Base-by-base conservation (phyloP, 2,329 filamentous ascomycete genomes). In the Xylaria multiplex region DNA sequence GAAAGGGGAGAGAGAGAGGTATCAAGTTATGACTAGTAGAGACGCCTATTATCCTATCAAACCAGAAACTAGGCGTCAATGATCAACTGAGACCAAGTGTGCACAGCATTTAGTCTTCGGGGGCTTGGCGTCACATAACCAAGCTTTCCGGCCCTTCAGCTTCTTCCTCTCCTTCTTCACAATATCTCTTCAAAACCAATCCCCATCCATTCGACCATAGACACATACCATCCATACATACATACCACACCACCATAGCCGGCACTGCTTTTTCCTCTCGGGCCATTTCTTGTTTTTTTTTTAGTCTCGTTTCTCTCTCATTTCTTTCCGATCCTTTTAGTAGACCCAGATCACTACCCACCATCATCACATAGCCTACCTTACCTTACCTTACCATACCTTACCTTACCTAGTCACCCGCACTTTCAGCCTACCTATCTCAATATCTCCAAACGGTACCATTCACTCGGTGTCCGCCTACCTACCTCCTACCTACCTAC, bases 41-140 rank as follows among this genome's bases (percentile, higher is more conserved):
- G n/a, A 9, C 24, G 27, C 35, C 30, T 8, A 24, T 43, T 46
- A 61, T 27, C 35, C 59, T 42, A 22, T 42, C 22, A 56, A 52
- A 37, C 42, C 16, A 22, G 32, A 11, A 35, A 35, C 32, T 35
- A 11, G 7, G 27, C 27, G 27, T 27, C 27, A 27, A 7, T 19
- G 37, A 57, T 11, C 37, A 14, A 60, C 57, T 55, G 52, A 59
- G 52, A 66, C 67, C 48, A n/a, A 5, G 48, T 30, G 53, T 27
- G 30, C 65, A 69, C 65, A 67, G 59, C 65, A 59, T 63, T 65
- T 63, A 60, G 64, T 62, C 48, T 52, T 58, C 30, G 40, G 49
- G 45, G 61, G 59, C 71, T 73, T 73, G 73, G 74, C 71, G 69
- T 74, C 70, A 71, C 72, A 72, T 72, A 74, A 72, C 71, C 71